phyloP scores from a whole-genome alignment of 805 yeast genomes.

The Candida sakaeoensis region DNA sequence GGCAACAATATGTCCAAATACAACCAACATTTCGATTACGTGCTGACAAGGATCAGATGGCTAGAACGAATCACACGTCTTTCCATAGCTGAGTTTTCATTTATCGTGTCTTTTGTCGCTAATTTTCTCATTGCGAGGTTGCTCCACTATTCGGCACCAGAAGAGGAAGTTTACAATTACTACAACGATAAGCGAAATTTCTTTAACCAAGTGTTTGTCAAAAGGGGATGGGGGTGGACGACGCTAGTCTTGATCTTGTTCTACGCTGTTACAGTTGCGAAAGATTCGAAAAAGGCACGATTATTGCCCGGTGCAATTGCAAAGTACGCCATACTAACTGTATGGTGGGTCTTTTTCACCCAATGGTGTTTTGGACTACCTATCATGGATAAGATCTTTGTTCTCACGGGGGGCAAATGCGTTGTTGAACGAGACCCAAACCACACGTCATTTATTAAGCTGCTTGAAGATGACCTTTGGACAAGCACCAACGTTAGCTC shows the following conservation, averaged over 20 bases:
- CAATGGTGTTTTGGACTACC: constrained; percentile 88
- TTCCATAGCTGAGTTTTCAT: constrained; percentile 23
- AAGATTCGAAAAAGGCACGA: constrained; percentile 6
- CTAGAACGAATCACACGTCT: constrained; percentile 11
- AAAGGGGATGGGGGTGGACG: constrained; percentile 94
- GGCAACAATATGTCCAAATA: constrained; percentile 9
- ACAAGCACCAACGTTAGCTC: constrained; percentile 22
- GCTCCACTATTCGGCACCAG: constrained; percentile 41
- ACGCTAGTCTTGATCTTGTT: constrained; percentile 25
- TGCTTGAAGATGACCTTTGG: constrained; percentile 7
- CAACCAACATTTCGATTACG: constrained; percentile 10
- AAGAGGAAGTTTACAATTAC: constrained; percentile 46
- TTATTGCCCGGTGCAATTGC: constrained; percentile 20
- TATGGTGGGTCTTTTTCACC: constrained; percentile 83
- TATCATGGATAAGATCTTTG: constrained; percentile 80
- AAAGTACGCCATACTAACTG: constrained; percentile 54
- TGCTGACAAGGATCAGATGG: neutral
- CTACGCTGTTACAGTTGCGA: constrained; percentile 13
- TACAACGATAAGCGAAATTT: constrained; percentile 64
- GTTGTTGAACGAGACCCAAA: constrained; percentile 19
- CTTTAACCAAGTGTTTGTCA: constrained; percentile 73
- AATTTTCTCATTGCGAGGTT: constrained; percentile 52
- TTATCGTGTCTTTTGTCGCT: constrained; percentile 28
- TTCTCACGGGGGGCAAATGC: constrained; percentile 82
- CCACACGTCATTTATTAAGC: constrained; percentile 2